phyloP scores from a whole-genome alignment of 306 rosid species.

The Malus orientalis region DNA sequence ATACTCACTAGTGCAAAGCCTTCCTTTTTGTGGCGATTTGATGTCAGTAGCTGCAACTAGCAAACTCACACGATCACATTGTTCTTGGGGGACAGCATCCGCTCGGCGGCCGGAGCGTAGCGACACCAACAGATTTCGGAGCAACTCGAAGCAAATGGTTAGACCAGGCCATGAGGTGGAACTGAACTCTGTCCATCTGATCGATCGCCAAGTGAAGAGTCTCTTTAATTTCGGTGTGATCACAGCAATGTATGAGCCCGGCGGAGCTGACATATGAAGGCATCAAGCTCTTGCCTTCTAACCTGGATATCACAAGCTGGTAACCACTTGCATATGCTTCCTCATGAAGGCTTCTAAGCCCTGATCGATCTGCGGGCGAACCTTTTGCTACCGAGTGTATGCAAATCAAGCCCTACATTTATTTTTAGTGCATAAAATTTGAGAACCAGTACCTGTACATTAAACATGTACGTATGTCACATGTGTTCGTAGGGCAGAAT shows the following conservation, averaged over 20 bases:
- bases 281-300: slow-evolving; percentile 36
- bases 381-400: slow-evolving; percentile 23
- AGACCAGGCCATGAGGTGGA: slow-evolving; percentile 40
- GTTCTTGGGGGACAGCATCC: not conserved
- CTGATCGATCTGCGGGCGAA: slow-evolving; percentile 33
- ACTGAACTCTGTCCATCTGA: slow-evolving; percentile 22
- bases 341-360: slow-evolving; percentile 24
- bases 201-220: slow-evolving; percentile 25
- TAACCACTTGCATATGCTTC: slow-evolving; percentile 28
- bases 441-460: not conserved
- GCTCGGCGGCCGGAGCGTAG: slow-evolving; percentile 16
- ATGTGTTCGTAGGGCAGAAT: not conserved
- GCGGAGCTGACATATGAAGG: slow-evolving; percentile 29
- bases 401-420: slow-evolving; percentile 32
- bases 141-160: slow-evolving; percentile 5
- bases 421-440: not conserved
- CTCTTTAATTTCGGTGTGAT: slow-evolving; percentile 29
- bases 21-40: not conserved
- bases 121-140: not conserved
- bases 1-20: not conserved
- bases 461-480: not conserved
- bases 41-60: not conserved
- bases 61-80: not conserved
- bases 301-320: slow-evolving; percentile 31
- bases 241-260: slow-evolving; percentile 40